Evolutionary conservation across 2,329 filamentous ascomycete genomes (phyloP).

Genomic region (Beauveria brongniartii): DNA sequence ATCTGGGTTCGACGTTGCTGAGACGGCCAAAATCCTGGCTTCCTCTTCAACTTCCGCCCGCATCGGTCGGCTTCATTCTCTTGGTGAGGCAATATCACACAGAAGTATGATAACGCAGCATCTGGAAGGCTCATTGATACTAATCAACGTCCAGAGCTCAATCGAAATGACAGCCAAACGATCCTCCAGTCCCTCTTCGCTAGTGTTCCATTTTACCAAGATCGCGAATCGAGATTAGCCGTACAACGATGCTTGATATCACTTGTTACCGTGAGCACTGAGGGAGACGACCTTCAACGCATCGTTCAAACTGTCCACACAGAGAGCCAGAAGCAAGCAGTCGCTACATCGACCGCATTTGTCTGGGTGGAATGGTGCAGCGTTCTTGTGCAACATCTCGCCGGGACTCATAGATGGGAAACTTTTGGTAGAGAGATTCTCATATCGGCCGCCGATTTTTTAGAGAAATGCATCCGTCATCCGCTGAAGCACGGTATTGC

Average conservation of each 20-base stretch:
- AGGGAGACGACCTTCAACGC: conserved; percentile 48
- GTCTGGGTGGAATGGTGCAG: conserved; percentile 88
- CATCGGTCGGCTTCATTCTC: conserved; percentile 42
- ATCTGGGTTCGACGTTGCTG: conserved; percentile 40
- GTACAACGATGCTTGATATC: conserved; percentile 72
- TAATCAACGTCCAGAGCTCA: conserved; percentile 30
- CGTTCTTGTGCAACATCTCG: conserved; percentile 64
- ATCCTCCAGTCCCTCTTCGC: conserved; percentile 71
- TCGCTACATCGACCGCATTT: conserved; percentile 75
- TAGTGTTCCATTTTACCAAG: conserved; percentile 80
- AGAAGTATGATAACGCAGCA: conserved; percentile 35
- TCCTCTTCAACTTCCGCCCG: conserved; percentile 55
- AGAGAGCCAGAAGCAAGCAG: conserved; percentile 68
- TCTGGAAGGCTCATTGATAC: neutral
- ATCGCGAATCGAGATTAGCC: conserved; percentile 74
- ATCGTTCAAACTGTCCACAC: conserved; percentile 60
- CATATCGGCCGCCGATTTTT: conserved; percentile 58
- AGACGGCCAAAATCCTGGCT: conserved; percentile 42
- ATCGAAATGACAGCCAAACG: conserved; percentile 39
- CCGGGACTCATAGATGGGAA: conserved; percentile 54
- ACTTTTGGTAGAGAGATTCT: conserved; percentile 59
- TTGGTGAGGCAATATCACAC: conserved; percentile 49
- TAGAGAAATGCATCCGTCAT: conserved; percentile 71
- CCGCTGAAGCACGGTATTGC: conserved; percentile 55
- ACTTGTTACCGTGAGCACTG: conserved; percentile 50